Base-by-base conservation (phyloP, 371 early-diverging fungal species). In the Mycotypha africana region DNA sequence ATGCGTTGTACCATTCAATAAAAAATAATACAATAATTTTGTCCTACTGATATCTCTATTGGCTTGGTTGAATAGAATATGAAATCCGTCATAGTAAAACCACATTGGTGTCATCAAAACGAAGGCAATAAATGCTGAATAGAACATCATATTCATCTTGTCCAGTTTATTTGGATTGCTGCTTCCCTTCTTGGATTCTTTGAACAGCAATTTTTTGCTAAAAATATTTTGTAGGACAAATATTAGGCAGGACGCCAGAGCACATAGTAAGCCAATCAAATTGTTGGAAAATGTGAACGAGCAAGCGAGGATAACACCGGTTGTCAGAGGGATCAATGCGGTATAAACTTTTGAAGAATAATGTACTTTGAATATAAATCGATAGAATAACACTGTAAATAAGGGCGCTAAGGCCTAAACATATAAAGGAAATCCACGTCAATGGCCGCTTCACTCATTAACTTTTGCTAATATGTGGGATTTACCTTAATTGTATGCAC, bases 401-500 rank as follows among this genome's bases (percentile, higher is more conserved):
- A 94, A 70, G 11, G 94, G 94, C 14, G 91, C 85, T 2, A 91
- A 58, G 16, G 90, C 90, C 90, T 91, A 53, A 19, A 30, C 6
- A 16, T 15, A n/a, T 3, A 36, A 33, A 15, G 24, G 22, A 39
- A 30, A 47, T 25, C 25, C 14, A 30, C 20, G 33, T 20, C 38
- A 38, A 15, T 19, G 14, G 4, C 23, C 24, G 21, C 12, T 14
- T 38, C 22, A 16, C 15, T 43, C 7, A 33, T 37, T 33, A 4
- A 14, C n/a, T 28, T 28, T 28, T 5, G 28, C 5, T 5, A 28
- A 11, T 8, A 28, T 28, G 28, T n/a, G 28, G 28, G 12, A 11
- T 42, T 63, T 70, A 88, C 90, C 82, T 93, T 93, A 57, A 94
- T 85, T 5, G 93, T 92, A 54, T 94, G 92, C 5, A 91, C 88